Percentiles rank a stretch among this genome's conserved stretches.
Evolutionary conservation across 208 protist species (phyloP).

Genomic region (Porcisia hertigi): DNA sequence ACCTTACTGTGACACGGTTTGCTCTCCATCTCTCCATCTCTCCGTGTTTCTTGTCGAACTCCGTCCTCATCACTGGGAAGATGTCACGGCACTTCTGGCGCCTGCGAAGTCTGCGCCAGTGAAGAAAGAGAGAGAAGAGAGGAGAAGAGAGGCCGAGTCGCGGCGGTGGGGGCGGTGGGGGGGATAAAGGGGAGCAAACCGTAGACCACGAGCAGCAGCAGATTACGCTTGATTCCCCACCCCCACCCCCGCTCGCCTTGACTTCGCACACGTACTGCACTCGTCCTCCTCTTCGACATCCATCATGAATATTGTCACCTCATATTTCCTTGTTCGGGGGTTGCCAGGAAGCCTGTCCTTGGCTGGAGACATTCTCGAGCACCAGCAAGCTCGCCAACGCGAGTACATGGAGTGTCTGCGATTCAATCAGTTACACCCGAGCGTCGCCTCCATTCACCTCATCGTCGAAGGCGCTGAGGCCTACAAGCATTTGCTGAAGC

Average conservation of each 20-base stretch:
- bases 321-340: slow-evolving; percentile 76
- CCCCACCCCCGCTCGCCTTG: not conserved
- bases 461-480: slow-evolving; percentile 66
- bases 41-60: too few species aligned
- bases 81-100: too few species aligned
- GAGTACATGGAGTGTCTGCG: slow-evolving; percentile 79
- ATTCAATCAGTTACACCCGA: slow-evolving; percentile 47
- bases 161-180: too few species aligned
- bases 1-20: too few species aligned
- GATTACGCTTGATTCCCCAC: too few species aligned
- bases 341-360: slow-evolving; percentile 56
- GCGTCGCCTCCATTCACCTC: slow-evolving; percentile 55
- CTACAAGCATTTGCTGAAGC: slow-evolving; percentile 50
- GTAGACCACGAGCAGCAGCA: too few species aligned
- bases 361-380: slow-evolving; percentile 38
- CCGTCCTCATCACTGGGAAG: too few species aligned
- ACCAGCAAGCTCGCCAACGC: slow-evolving; percentile 45
- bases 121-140: too few species aligned
- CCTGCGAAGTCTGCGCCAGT: too few species aligned
- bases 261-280: not conserved
- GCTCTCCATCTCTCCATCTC: too few species aligned
- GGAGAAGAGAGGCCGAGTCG: too few species aligned
- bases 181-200: too few species aligned
- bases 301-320: slow-evolving; percentile 79
- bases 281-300: not conserved